Base-by-base conservation (phyloP, 2,329 filamentous ascomycete species). In the Daldinia eschscholtzii region DNA sequence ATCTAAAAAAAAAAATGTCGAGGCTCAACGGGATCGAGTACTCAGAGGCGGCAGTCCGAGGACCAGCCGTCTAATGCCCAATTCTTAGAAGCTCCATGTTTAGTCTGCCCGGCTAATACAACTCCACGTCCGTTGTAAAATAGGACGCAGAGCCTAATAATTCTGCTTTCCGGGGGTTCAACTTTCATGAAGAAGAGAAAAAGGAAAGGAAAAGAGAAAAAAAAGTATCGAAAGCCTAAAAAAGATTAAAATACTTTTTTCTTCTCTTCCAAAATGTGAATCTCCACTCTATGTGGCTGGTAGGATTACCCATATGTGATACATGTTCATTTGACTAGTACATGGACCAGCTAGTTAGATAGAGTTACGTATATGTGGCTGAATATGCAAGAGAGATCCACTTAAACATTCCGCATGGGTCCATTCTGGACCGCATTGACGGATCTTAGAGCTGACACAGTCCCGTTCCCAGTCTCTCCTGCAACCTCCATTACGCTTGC, bases 21-120 rank as follows among this genome's bases (percentile, higher is more conserved):
- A 84, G 80, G 83, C 86, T 87, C 85, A 88, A 89, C 87, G 87
- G 87, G 86, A 89, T 84, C 85, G 86, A 83, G 83, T 82, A 85
- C 76, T 81, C 79, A 87, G 72, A 76, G 76, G 74, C 76, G 70
- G 69, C 62, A 23, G 48, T 72, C 65, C 65, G 50, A 69, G 72
- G 64, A 67, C 73, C 57, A 53, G 33, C 70, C 74, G 76, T 81
- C 84, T 84, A 86, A 82, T 86, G 84, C 81, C 83, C 86, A 88
- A 88, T 89, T 89, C 87, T 89, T 88, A 81, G 80, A 88, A 88
- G 86, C 86, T 82, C 84, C 87, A 84, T 72, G 76, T 80, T 84
- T 78, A 68, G 79, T 89, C 84, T 89, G 79, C 87, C 87, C 86
- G 82, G 83, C 76, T 82, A 81, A 84, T 86, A 84, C 87, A 89